Conservation (phyloP, 2,329 filamentous ascomycete species). For the Ceratocystis smalleyi region DNA sequence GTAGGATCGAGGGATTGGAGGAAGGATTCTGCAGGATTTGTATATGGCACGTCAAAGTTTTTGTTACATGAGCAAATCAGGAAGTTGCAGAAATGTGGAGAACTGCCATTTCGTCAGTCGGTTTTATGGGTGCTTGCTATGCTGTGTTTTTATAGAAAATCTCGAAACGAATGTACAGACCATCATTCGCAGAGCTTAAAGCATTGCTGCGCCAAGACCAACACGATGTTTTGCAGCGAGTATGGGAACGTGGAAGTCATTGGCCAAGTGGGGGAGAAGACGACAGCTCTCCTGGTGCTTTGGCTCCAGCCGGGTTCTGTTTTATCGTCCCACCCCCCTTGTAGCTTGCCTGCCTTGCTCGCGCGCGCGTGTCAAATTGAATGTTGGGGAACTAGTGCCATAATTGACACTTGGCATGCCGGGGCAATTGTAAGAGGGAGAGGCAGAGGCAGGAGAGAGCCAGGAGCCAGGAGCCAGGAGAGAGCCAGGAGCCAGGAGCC, state of each 20-base stretch:
- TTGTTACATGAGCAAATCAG: neutral
- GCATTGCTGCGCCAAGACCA: neutral
- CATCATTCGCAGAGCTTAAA: too few species aligned
- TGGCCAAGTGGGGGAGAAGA: neutral
- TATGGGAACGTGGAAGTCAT: neutral
- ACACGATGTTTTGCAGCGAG: neutral
- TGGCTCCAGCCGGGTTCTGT: too few species aligned
- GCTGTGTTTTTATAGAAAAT: neutral
- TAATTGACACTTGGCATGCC: constrained; percentile 1
- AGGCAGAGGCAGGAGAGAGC: neutral
- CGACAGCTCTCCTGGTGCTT: neutral
- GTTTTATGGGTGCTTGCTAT: neutral
- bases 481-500: neutral
- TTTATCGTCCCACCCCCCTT: neutral
- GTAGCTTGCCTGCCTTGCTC: neutral
- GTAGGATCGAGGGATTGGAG: neutral
- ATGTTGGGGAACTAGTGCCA: neutral
- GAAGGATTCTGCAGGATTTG: neutral
- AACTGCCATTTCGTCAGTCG: neutral
- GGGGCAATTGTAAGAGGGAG: neutral
- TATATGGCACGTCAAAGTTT: neutral
- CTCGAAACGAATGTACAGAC: too few species aligned
- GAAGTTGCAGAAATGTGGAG: constrained; percentile 1
- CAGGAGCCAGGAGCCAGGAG: neutral
- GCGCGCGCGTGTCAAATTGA: neutral